These are phyloP conservation scores for slime mould (Dictyostelium discoideum) DNA, from an alignment of 78 protist genomes.

Conservation along the genomic window DNA sequence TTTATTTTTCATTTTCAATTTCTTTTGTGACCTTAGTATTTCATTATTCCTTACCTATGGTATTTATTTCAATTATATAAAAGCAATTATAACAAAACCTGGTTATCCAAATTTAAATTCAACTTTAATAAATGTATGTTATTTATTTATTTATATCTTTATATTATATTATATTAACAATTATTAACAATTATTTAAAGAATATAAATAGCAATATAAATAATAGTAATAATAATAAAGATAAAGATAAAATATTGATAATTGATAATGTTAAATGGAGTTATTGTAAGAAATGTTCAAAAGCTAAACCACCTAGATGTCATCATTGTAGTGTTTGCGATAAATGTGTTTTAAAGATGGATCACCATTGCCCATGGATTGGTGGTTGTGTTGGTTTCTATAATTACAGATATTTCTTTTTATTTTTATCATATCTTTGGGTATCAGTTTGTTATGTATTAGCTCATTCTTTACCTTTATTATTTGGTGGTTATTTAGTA, in stretches of 20 bases:
- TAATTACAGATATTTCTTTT: conserved; percentile 43
- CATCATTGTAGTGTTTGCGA: conserved; percentile 93
- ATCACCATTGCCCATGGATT: conserved; percentile 98
- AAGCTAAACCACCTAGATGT: conserved; percentile 80
- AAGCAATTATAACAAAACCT: conserved; percentile 28
- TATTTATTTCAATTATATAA: conserved; percentile 43
- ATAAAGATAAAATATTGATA: background rate
- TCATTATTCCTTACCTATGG: conserved; percentile 27
- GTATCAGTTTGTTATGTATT: background rate
- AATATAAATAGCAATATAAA: background rate
- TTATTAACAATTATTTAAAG: too few relatives aligned
- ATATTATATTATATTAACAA: too few relatives aligned
- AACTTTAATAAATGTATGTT: background rate
- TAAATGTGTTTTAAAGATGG: conserved; percentile 87
- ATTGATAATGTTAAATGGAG: background rate
- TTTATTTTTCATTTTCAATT: background rate
- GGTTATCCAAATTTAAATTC: conserved; percentile 30
- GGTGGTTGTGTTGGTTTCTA: conserved; percentile 90
- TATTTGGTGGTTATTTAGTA: background rate
- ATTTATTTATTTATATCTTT: background rate
- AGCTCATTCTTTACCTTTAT: conserved; percentile 9
- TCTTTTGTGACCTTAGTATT: background rate
- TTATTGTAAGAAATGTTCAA: conserved; percentile 43
- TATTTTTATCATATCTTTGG: conserved; percentile 41
- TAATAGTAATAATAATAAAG: background rate